Conservation (phyloP, 2,329 filamentous ascomycete species). For the Zelopaecilomyces penicillatus region DNA sequence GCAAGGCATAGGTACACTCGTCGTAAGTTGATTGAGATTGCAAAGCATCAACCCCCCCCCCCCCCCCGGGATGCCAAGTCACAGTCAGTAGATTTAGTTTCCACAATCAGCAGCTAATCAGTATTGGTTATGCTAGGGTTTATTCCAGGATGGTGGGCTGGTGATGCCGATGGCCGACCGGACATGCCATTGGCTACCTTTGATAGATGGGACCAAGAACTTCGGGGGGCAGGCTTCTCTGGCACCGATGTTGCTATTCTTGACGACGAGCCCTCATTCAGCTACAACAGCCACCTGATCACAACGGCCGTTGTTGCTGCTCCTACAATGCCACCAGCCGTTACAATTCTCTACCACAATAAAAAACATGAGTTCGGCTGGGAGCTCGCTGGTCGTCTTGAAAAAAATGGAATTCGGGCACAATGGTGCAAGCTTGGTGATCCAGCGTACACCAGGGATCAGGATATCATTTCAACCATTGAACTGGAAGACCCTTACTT, state of each 20-base stretch:
- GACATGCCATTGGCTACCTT: neutral
- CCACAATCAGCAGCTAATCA: too few relatives aligned
- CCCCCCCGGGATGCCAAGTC: constrained; percentile 13
- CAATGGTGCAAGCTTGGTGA: constrained; percentile 2
- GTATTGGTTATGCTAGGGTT: neutral
- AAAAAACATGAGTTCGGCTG: constrained; percentile 5
- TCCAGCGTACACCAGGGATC: neutral
- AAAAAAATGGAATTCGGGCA: neutral
- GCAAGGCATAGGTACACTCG: neutral
- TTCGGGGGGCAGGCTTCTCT: constrained; percentile 3
- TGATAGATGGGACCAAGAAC: constrained; percentile 5
- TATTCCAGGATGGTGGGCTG: neutral
- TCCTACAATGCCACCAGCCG: neutral
- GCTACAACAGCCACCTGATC: neutral
- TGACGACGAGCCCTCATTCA: constrained; percentile 2
- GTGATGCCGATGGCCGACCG: neutral
- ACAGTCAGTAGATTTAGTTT: constrained; percentile 7
- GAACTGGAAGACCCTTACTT: constrained; percentile 13
- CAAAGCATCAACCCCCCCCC: too few relatives aligned
- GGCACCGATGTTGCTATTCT: constrained; percentile 4
- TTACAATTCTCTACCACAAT: constrained; percentile 2
- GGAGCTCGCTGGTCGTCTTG: constrained; percentile 2
- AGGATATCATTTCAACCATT: constrained; percentile 10
- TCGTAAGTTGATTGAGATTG: too few relatives aligned
- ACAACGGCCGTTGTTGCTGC: too few relatives aligned